Evolutionary conservation across 2,329 filamentous ascomycete genomes (phyloP), one percentile per base, ranked within the genome.

Genomic region (Aspergillus sp.): DNA sequence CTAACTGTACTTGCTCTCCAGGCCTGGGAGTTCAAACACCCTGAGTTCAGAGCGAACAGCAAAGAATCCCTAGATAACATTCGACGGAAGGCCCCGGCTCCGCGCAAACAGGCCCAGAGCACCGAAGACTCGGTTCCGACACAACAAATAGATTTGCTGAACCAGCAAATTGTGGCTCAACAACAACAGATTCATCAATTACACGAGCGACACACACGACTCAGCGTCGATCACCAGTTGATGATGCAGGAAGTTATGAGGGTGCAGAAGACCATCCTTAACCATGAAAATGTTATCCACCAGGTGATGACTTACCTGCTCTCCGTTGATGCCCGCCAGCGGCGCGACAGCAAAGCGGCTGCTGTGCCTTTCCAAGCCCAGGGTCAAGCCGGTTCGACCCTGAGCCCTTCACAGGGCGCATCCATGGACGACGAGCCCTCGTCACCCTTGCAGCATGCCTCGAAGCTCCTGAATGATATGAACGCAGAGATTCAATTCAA

Each of bases 21-120:
- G 90, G 87, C 89, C 11, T 96, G 91, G 91, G 95, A 99, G 74
- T 99, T 99, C 75, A 96, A 95, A 74, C 95, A 99, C 72, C 94
- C 94, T 11, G 92, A 96, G 70, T 99, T 99, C 80, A 90, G 92
- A 69, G 89, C 90, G 66, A 94, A 97, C 77, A 96, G 94, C 78
- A 97, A 97, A 76, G 92, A 97, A 73, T 95, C 92, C 49, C 83
- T 99, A 51, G 95, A 99, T 72, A 98, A 97, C 68, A 99, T 99
- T 71, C 88, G 92, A 70, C 86, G 95, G 68, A 99, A 99, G 79
- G 94, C 95, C 2, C 95, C 95, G 0, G 92, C 94, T 1, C 91
- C 94, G 3, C 84, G 94, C 66, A 98, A 97, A 74, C 77, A 84
- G 32, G 77, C 83, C 3, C 84, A 86, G 66, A 79, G 80, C 17